Percentiles rank a stretch among this genome's conserved stretches.
phyloP scores from a whole-genome alignment of 2,329 filamentous ascomycete species.

The Chaetomium sp. region DNA sequence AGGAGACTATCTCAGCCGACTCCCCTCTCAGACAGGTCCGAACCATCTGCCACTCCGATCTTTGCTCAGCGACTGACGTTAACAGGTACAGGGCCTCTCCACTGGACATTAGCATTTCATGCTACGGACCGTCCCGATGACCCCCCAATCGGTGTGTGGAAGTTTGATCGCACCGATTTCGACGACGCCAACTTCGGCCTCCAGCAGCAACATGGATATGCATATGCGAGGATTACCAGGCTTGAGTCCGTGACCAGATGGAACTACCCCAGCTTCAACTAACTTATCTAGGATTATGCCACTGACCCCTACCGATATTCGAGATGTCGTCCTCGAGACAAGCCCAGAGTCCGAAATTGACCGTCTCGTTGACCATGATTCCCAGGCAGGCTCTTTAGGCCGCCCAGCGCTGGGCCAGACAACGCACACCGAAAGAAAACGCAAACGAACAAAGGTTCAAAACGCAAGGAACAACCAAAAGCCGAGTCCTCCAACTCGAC shows the following conservation, averaged over 20 bases:
- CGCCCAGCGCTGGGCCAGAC: background rate
- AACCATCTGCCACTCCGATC: no score
- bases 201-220: constrained; percentile 22
- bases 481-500: background rate
- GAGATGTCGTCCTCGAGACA: background rate
- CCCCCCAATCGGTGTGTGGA: constrained; percentile 28
- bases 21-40: constrained; percentile 23
- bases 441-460: background rate
- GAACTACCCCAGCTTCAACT: background rate
- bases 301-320: background rate
- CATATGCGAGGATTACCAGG: constrained; percentile 18
- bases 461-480: background rate
- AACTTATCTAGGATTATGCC: constrained; percentile 16
- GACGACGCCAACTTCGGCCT: constrained; percentile 29
- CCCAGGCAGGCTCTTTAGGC: background rate
- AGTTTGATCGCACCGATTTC: constrained; percentile 26
- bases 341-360: background rate
- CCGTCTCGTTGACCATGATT: background rate
- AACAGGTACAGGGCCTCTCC: constrained; percentile 19
- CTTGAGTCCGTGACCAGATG: constrained; percentile 20
- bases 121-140: constrained; percentile 24
- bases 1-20: constrained; percentile 31
- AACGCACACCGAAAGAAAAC: background rate
- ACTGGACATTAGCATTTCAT: constrained; percentile 31
- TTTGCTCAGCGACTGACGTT: background rate